Evolutionary conservation across 345 rosid species (phyloP).

Genomic region (Lagerstroemia speciosa): DNA sequence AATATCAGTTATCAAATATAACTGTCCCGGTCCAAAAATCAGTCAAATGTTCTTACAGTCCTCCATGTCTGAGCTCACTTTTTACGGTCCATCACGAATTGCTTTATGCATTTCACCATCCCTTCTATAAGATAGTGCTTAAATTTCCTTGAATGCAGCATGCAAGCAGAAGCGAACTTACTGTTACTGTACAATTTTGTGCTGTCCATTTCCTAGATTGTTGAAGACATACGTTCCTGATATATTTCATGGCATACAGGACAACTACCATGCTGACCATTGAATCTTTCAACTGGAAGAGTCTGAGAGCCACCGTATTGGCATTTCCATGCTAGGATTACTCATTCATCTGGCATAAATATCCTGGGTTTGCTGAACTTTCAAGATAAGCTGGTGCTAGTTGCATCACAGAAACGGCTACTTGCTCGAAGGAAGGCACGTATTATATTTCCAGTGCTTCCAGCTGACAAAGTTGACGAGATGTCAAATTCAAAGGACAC

Average conservation of each 20-base stretch:
- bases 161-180: background rate
- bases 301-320: background rate
- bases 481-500: background rate
- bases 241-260: background rate
- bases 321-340: background rate
- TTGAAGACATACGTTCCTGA: background rate
- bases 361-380: background rate
- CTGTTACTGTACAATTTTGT: background rate
- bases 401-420: background rate
- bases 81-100: background rate
- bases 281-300: background rate
- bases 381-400: background rate
- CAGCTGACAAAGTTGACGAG: background rate
- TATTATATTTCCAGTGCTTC: background rate
- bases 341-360: background rate
- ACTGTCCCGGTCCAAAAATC: background rate
- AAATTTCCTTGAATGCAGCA: background rate
- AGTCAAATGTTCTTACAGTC: background rate
- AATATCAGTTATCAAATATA: background rate
- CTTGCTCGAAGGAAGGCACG: background rate
- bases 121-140: background rate
- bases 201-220: background rate
- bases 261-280: background rate
- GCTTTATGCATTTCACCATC: background rate
- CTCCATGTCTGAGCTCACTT: background rate